Percentiles rank a stretch among this genome's conserved stretches.
phyloP scores from a whole-genome alignment of 768 basidiomycete genomes.

The Lanmaoa pseudosensibilis region DNA sequence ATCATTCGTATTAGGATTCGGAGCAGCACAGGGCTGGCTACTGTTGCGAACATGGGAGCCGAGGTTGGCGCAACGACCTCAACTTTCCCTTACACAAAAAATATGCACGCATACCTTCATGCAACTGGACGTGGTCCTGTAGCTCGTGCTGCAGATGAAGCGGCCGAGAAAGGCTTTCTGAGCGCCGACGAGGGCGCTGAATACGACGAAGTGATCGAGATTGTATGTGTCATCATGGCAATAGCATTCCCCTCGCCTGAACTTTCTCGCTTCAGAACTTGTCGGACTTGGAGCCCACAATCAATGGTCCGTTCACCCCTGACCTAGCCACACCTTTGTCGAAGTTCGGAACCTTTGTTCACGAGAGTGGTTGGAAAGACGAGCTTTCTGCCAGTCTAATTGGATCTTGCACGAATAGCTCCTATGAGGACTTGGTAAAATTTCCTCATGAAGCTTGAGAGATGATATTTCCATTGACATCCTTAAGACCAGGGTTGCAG shows the following conservation, averaged over 20 bases:
- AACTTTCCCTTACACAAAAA: slow-evolving; percentile 91
- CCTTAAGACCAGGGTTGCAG: slow-evolving; percentile 81
- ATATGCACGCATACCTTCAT: slow-evolving; percentile 86
- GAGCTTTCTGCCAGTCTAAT: slow-evolving; percentile 89
- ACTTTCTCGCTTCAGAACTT: slow-evolving; percentile 57
- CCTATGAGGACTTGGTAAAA: slow-evolving; percentile 90
- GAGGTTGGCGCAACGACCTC: slow-evolving; percentile 99
- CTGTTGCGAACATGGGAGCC: slow-evolving; percentile 98
- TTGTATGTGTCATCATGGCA: slow-evolving; percentile 52
- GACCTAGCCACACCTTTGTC: slow-evolving; percentile 94
- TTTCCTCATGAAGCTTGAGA: neutral
- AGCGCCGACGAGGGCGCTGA: slow-evolving; percentile 82
- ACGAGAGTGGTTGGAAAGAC: slow-evolving; percentile 90
- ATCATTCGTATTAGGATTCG: neutral
- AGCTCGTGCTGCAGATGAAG: slow-evolving; percentile 82
- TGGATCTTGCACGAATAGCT: slow-evolving; percentile 99
- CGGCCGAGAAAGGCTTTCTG: slow-evolving; percentile 76
- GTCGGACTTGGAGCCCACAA: slow-evolving; percentile 84
- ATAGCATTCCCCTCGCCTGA: neutral
- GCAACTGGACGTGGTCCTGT: slow-evolving; percentile 89
- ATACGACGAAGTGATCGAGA: slow-evolving; percentile 93
- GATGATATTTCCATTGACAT: slow-evolving; percentile 2
- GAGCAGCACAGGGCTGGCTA: slow-evolving; percentile 67
- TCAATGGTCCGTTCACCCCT: slow-evolving; percentile 98
- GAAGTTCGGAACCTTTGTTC: slow-evolving; percentile 76